Evolutionary conservation across 2,329 filamentous ascomycete species (phyloP), one percentile per base, ranked within the genome.

Genomic region (Colletotrichum nymphaeae): DNA sequence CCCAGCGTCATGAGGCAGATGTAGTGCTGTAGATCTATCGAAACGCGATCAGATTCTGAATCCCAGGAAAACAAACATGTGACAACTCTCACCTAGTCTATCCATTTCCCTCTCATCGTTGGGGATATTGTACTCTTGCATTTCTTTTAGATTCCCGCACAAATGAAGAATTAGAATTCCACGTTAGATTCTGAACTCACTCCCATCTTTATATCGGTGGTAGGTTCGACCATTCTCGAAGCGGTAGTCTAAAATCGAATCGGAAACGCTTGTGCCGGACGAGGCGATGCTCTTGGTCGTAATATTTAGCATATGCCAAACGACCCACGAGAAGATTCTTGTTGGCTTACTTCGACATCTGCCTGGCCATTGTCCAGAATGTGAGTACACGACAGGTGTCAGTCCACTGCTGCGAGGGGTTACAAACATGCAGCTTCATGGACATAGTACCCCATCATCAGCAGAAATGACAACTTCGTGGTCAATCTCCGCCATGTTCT

Each of bases 251-350:
- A 58, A 42, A 6, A 67, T 83, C 58, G 81, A 84, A 0, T 80
- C 81, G 11, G 76, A 75, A n/a, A 83, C 73, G 11, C 80, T 82
- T 0, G 76, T 78, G 0, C 78, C 78, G 26, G 79, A 80, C 11
- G 59, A 58, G 9, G 49, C 59, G n/a, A 69, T 49, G 37, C 35
- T 64, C 67, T 63, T 19, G 26, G 26, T 26, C 26, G 26, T 4
- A 26, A 26, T 4, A 26, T 26, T 12, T 5, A 35, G 32, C 9
- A 35, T 11, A 35, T 35, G 11, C 32, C 1, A 5, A 35, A 0
- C 32, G 3, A 12, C 32, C 12, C 32, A 35, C 0, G 12, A 35
- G 32, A 11, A 35, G 32, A 35, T 12, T 35, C 11, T 35, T 12
- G 4, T 12, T 35, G 11, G 32, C 4, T 35, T 28, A 56, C 60